Base-by-base conservation (phyloP, 805 yeast species). In the Cyberlindnera samutprakarnensis region DNA sequence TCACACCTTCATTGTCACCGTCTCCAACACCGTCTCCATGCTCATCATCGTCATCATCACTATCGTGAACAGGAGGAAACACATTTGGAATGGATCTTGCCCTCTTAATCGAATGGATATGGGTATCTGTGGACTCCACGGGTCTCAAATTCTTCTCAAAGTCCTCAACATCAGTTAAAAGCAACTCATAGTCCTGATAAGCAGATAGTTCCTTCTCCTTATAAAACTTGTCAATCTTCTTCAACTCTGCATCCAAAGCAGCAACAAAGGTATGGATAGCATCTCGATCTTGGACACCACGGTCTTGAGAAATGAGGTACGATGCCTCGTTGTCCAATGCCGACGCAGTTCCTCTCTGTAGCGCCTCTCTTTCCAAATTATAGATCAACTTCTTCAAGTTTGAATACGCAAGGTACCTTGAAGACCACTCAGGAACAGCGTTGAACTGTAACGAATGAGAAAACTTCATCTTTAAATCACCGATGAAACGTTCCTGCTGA, bases 391-490 rank as follows among this genome's bases (percentile, higher is more conserved):
- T 85, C 56, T 92, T 90, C 37, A 92, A 64, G 23, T 83, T 78
- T 1, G 95, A 82, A 57, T 90, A 90, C 34, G 94, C 88, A 35
- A 90, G 78, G 57, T 90, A 90, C 54, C 83, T 76, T 18, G 94
- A 78, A 10, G 95, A 75, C 98, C 98, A 90, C 56, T 92, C 97
- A 2, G 98, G 96, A 5, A 92, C 97, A 16, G 97, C 95, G 57
- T 90, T 90, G 61, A 90, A 88, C 68, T 90, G 96, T 42, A 90
- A 63, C 6, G 96, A 84, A 53, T 88, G 95, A 17, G 95, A 81
- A 62, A 90, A 90, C 70, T 90, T 90, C 98, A 90, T 90, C 17
- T n/a, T n/a, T n/a, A n/a, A n/a, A n/a, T n/a, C n/a, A n/a, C n/a
- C n/a, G n/a, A n/a, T n/a, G n/a, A n/a, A n/a, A n/a, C n/a, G n/a